Conservation (phyloP, 2,329 filamentous ascomycete species). For the Venturia pyrina region DNA sequence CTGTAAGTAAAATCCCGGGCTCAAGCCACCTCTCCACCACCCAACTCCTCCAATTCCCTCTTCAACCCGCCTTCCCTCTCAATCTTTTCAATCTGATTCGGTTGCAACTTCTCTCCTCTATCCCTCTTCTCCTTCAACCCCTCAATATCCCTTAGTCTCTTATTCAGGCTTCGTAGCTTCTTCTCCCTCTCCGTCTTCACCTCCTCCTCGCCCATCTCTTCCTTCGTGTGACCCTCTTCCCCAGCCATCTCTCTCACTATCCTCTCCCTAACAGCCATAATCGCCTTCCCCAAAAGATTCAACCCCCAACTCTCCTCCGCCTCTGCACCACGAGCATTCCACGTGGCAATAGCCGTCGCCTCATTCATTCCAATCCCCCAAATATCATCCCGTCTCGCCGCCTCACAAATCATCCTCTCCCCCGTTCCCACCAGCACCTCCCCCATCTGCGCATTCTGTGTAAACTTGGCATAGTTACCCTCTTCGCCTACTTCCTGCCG, state of each 20-base stretch:
- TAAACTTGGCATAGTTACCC: slow-evolving; percentile 1
- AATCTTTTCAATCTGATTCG: background rate
- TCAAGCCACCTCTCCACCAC: no score
- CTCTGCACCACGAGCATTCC: background rate
- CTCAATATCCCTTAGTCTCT: slow-evolving; percentile 3
- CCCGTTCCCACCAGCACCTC: background rate
- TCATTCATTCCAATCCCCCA: slow-evolving; percentile 6
- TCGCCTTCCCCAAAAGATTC: slow-evolving; percentile 8
- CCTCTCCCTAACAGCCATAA: slow-evolving; percentile 5
- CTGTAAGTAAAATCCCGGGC: no score
- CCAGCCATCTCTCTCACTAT: background rate
- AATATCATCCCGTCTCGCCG: background rate
- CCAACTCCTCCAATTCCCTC: background rate
- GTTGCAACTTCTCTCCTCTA: slow-evolving; percentile 16
- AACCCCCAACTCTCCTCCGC: background rate
- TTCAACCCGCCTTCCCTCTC: background rate
- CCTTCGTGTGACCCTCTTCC: background rate
- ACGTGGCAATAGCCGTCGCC: background rate
- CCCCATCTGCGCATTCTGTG: background rate
- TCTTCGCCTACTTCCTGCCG: background rate
- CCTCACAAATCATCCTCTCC: background rate
- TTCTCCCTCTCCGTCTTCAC: background rate
- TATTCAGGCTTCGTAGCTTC: background rate
- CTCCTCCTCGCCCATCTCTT: background rate
- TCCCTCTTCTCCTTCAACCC: slow-evolving; percentile 48